Percentiles rank a stretch among this genome's conserved stretches.
These are phyloP conservation scores for Apium graveolens DNA, from an alignment of 129 eudicot species.

Conservation along the genomic window DNA sequence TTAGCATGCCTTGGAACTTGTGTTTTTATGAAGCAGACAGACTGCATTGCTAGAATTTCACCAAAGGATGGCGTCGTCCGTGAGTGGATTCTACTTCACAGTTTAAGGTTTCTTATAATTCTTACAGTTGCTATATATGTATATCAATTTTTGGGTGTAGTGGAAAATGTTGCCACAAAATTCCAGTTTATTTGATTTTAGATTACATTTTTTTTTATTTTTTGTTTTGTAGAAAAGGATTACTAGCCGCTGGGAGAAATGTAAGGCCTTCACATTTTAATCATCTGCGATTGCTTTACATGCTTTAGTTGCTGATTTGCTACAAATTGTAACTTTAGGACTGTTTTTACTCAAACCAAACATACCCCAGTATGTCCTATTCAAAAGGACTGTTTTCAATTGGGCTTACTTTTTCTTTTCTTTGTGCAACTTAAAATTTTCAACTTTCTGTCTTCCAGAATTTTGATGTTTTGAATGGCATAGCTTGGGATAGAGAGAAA, in stretches of 20 bases:
- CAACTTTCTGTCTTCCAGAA: conserved; percentile 27
- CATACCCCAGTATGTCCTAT: not conserved
- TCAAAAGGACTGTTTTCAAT: not conserved
- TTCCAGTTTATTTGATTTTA: not conserved
- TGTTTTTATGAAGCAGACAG: conserved; percentile 42
- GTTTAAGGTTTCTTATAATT: conserved; percentile 41
- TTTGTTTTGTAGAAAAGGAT: conserved; percentile 40
- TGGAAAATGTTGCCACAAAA: not conserved
- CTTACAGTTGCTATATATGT: not conserved
- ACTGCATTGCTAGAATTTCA: conserved; percentile 91
- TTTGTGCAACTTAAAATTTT: not conserved
- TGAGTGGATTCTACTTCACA: conserved; percentile 85
- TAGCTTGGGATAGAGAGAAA: conserved; percentile 77
- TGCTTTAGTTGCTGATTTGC: conserved; percentile 6
- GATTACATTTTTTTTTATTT: not conserved
- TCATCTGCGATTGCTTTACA: not conserved
- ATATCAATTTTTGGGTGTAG: not conserved
- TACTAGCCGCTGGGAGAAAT: conserved; percentile 45
- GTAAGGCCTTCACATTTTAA: conserved; percentile 29
- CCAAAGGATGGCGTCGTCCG: conserved; percentile 47
- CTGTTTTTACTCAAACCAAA: not conserved
- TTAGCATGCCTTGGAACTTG: not conserved
- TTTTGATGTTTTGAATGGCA: conserved; percentile 90
- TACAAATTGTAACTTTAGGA: not conserved
- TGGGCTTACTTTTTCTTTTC: not conserved